These are phyloP conservation scores for Ascodesmis nigricans DNA, from an alignment of 495 filamentous ascomycete species.

Conservation along the genomic window DNA sequence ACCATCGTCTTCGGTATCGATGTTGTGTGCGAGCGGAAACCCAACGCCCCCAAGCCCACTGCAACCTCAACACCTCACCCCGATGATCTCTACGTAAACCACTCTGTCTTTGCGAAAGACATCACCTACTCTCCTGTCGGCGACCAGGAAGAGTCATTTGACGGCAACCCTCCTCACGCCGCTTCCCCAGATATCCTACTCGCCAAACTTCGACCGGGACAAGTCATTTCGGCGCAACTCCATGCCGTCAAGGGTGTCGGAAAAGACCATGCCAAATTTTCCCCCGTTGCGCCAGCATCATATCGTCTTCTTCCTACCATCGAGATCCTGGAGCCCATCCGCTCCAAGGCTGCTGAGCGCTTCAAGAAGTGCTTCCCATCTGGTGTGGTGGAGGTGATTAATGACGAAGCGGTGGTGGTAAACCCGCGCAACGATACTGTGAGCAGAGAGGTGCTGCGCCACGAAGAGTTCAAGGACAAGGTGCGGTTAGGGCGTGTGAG, in stretches of 20 bases:
- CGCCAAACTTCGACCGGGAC: slow-evolving; percentile 80
- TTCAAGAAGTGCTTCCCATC: slow-evolving; percentile 75
- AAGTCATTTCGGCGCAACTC: slow-evolving; percentile 60
- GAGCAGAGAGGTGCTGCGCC: slow-evolving; percentile 71
- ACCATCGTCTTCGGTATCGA: slow-evolving; percentile 51
- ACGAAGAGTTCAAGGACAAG: slow-evolving; percentile 83
- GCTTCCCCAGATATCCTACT: slow-evolving; percentile 76
- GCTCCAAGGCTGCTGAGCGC: slow-evolving; percentile 68
- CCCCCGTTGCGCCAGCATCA: slow-evolving; percentile 78
- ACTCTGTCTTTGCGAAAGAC: slow-evolving; percentile 69
- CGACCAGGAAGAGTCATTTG: slow-evolving; percentile 43
- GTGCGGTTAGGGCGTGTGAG: slow-evolving; percentile 73
- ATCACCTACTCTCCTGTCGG: slow-evolving; percentile 55
- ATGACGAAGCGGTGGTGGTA: slow-evolving; percentile 56
- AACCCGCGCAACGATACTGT: slow-evolving; percentile 83
- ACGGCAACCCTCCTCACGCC: slow-evolving; percentile 38
- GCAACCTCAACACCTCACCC: too few species aligned
- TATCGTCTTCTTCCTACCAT: slow-evolving; percentile 84
- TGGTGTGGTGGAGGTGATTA: slow-evolving; percentile 57
- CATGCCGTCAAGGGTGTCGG: slow-evolving; percentile 88
- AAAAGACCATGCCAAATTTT: slow-evolving; percentile 92
- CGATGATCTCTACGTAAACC: slow-evolving; percentile 56
- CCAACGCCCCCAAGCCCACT: slow-evolving; percentile 41
- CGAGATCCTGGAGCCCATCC: slow-evolving; percentile 54
- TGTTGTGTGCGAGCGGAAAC: slow-evolving; percentile 55